Percentiles rank a stretch among this genome's conserved stretches.
phyloP scores from a whole-genome alignment of 164 flowering plant genomes.

The Piper longum region DNA sequence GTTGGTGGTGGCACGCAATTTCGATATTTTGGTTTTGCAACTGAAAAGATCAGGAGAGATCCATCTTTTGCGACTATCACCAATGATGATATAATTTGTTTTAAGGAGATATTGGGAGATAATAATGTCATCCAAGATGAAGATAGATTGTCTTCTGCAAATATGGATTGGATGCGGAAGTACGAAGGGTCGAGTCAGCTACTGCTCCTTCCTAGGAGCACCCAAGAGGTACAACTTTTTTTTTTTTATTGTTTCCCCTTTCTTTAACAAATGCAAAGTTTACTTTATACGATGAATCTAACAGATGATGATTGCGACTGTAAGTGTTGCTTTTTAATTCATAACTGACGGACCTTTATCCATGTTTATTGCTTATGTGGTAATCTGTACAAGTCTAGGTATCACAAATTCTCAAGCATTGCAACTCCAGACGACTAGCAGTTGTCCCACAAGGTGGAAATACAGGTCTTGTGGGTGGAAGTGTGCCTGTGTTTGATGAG shows the following conservation, averaged over 20 bases:
- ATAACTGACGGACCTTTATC: not conserved
- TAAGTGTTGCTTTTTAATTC: too few relatives aligned
- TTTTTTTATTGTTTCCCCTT: too few relatives aligned
- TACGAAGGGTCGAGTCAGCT: constrained; percentile 82
- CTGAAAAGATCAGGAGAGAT: constrained; percentile 29
- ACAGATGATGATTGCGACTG: too few relatives aligned
- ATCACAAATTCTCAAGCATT: constrained; percentile 65
- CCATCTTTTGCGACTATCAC: constrained; percentile 43
- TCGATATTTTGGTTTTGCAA: constrained; percentile 32
- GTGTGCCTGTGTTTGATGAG: constrained; percentile 98
- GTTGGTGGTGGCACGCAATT: constrained; percentile 7
- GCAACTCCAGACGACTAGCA: constrained; percentile 74
- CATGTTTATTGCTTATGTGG: not conserved
- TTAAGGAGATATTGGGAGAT: constrained; percentile 55
- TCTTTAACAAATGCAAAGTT: too few relatives aligned
- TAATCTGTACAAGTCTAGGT: constrained; percentile 31
- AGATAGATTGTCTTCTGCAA: constrained; percentile 49
- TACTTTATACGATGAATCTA: too few relatives aligned
- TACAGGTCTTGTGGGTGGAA: constrained; percentile 97
- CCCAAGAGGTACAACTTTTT: constrained; percentile 53
- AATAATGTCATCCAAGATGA: constrained; percentile 75
- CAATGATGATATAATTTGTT: constrained; percentile 47
- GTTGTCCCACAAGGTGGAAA: constrained; percentile 99
- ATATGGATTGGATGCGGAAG: constrained; percentile 84
- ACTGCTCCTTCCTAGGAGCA: constrained; percentile 62